Evolutionary conservation across 2,329 filamentous ascomycete species (phyloP), one percentile per base, ranked within the genome.

Genomic region (Alternaria sp.): DNA sequence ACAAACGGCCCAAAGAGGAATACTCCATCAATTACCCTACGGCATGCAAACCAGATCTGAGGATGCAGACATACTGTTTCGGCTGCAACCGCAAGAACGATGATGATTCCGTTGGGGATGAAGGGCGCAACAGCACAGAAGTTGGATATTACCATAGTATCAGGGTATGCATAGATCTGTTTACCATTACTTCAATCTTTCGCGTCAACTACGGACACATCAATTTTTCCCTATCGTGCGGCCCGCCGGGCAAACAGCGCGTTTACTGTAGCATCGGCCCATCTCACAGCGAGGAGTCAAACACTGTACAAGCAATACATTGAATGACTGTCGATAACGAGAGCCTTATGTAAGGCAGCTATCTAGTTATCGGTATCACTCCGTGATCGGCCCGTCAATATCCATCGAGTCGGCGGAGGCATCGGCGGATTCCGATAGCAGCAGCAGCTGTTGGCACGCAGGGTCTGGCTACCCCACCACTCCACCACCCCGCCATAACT

Each of bases 391-490:
- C 21, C 58, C 64, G 57, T 61, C 58, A 58, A 56, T 66, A 66
- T 56, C 64, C 63, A 54, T n/a, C 20, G 18, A 20, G 43, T 21
- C 41, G 18, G 8, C 21, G 46, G 41, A 37, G 33, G 18, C 30
- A 30, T 70, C 67, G 69, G 67, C 65, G 67, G 58, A 18, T 56
- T 66, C 69, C 65, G 67, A 65, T 59, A 46, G 33, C 33, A 33
- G 41, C 55, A 62, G 56, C 14, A n/a, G 33, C 26, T 37, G 41
- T 45, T 57, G 45, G 37, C 45, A 21, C 49, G 6, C 56, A 66
- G 63, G 68, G 63, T 66, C 63, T 61, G 61, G 55, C 57, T 71
- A 69, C 67, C 67, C 63, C 65, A 61, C 67, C 60, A 66, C 25
- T 28, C 18, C 20, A 20, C 47, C 65, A 20, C 45, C 65, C 67